Conservation (phyloP, 1,139 yeast genomes). For the Pichia sp. region DNA sequence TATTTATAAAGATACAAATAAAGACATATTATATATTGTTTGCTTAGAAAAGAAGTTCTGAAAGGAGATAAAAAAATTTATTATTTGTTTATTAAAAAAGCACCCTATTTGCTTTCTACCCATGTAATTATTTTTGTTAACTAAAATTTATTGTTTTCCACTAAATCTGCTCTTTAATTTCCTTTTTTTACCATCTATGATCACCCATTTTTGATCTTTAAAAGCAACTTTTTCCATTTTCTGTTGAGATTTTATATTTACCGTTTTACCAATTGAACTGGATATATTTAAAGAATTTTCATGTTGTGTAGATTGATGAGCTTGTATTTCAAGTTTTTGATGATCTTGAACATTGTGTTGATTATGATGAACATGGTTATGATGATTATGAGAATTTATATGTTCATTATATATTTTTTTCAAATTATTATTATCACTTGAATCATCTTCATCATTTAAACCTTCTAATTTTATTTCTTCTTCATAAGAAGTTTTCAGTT, state of each 20-base stretch:
- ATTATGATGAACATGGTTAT: neutral
- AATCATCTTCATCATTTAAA: neutral
- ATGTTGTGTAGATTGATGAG: no score
- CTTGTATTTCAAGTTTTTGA: no score
- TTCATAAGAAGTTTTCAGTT: neutral
- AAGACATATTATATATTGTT: no score
- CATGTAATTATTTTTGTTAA: neutral
- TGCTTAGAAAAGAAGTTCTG: no score
- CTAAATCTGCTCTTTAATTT: constrained; percentile 17
- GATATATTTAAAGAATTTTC: no score
- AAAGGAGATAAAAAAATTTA: no score
- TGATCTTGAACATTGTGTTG: neutral
- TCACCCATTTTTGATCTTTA: constrained; percentile 7
- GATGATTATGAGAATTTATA: neutral
- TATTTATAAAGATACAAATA: no score
- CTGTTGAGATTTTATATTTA: no score
- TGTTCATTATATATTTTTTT: neutral
- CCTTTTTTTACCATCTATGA: constrained; percentile 14
- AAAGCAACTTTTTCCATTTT: neutral
- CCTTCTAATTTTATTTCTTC: neutral
- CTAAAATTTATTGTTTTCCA: neutral
- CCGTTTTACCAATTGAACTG: no score
- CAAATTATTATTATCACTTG: constrained; percentile 2
- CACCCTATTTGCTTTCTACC: no score
- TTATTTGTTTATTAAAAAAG: no score